Conservation (phyloP, 164 flowering plant species). For the Pachysandra terminalis region DNA sequence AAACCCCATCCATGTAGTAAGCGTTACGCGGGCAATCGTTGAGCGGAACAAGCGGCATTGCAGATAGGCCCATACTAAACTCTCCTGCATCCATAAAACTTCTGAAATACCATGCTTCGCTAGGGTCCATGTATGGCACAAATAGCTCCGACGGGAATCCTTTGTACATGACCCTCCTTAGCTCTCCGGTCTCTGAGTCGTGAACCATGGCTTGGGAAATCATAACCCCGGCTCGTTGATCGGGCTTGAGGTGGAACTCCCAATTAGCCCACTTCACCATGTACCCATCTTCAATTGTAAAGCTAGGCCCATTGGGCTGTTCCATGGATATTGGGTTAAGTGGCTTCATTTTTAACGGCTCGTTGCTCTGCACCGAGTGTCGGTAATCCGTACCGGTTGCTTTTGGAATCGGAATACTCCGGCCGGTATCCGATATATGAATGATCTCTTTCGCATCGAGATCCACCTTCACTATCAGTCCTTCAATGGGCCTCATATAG, state of each 20-base stretch:
- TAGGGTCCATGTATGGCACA: constrained; percentile 78
- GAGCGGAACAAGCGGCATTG: constrained; percentile 52
- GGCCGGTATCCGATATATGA: constrained; percentile 29
- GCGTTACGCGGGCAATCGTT: constrained; percentile 69
- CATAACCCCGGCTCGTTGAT: constrained; percentile 58
- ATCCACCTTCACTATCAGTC: constrained; percentile 44
- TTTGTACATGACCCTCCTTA: constrained; percentile 63
- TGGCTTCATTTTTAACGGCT: constrained; percentile 15
- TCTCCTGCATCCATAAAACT: constrained; percentile 79
- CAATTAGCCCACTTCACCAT: constrained; percentile 67
- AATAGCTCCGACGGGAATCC: constrained; percentile 66
- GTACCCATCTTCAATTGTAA: constrained; percentile 38
- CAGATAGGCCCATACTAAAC: constrained; percentile 51
- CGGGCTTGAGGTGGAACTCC: constrained; percentile 64
- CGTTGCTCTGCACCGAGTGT: constrained; percentile 7
- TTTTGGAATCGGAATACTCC: constrained; percentile 43
- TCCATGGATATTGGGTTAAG: constrained; percentile 60
- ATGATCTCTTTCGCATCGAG: constrained; percentile 41
- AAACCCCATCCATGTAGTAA: constrained; percentile 55
- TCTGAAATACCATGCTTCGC: constrained; percentile 61
- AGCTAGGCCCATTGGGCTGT: constrained; percentile 64
- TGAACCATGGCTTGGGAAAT: constrained; percentile 50
- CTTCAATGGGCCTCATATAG: constrained; percentile 80
- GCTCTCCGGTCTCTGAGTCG: constrained; percentile 46
- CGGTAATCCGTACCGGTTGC: constrained; percentile 45